Evolutionary conservation across 768 basidiomycete species (phyloP).

Genomic region (Clathrus columnatus): DNA sequence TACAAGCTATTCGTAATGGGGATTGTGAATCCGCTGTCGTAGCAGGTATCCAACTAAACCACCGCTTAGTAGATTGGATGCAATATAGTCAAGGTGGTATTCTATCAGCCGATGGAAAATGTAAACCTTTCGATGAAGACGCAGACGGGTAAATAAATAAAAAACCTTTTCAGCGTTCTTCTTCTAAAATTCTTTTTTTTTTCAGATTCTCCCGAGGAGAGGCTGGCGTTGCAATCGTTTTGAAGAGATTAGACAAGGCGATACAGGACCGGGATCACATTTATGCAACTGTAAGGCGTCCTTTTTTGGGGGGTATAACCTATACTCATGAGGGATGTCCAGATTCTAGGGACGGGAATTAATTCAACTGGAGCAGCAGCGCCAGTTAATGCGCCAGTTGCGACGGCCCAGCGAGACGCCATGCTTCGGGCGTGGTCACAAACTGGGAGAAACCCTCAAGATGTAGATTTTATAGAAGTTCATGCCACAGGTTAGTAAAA

Average conservation of each 20-base stretch:
- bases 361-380: constrained; percentile 29
- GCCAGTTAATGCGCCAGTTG: constrained; percentile 31
- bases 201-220: constrained; percentile 9
- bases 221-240: constrained; percentile 5
- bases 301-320: too few relatives aligned
- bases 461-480: constrained; percentile 13
- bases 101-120: constrained; percentile 11
- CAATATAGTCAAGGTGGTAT: constrained; percentile 1
- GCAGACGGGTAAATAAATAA: constrained; percentile 11
- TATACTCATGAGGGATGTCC: not conserved
- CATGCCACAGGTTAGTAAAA: constrained; percentile 14
- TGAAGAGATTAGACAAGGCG: constrained; percentile 11
- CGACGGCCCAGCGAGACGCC: constrained; percentile 27
- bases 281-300: constrained; percentile 6
- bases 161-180: not conserved
- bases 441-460: constrained; percentile 2
- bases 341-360: constrained; percentile 35
- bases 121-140: constrained; percentile 14
- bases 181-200: too few relatives aligned
- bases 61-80: constrained; percentile 9
- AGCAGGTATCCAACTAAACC: constrained; percentile 13
- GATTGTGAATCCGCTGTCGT: constrained; percentile 15
- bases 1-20: constrained; percentile 13
- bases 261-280: constrained; percentile 13
- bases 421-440: constrained; percentile 23